These are phyloP conservation scores for Lantana camara DNA, from an alignment of 257 asterid genomes.

Conservation along the genomic window DNA sequence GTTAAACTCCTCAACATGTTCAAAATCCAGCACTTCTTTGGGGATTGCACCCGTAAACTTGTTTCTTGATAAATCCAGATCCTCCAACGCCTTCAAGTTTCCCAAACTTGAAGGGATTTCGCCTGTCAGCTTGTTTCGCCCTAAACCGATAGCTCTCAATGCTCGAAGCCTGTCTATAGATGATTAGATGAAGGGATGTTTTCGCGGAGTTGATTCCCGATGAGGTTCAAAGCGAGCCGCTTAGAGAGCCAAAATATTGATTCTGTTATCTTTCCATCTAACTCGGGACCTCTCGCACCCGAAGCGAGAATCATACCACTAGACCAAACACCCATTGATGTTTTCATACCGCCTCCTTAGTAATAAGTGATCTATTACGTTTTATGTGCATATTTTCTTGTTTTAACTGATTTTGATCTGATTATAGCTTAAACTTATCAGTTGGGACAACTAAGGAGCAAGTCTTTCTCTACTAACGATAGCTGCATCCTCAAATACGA, in stretches of 20 bases:
- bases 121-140: no score
- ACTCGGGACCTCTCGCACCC: constrained; percentile 43
- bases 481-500: no score
- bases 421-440: no score
- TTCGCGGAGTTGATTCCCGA: constrained; percentile 43
- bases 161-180: no score
- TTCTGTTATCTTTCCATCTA: constrained; percentile 56
- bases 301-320: constrained; percentile 21
- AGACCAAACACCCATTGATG: constrained; percentile 42
- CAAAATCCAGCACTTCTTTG: constrained; percentile 47
- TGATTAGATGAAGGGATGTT: constrained; percentile 59
- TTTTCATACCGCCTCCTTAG: no score
- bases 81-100: constrained; percentile 38
- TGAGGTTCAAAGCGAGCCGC: no score
- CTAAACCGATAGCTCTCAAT: no score
- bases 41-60: constrained; percentile 58
- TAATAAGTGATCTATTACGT: no score
- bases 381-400: no score
- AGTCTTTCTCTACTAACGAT: no score
- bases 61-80: constrained; percentile 59
- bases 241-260: constrained; percentile 46
- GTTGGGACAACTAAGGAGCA: no score
- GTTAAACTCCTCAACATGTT: constrained; percentile 39
- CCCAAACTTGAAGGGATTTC: constrained; percentile 58
- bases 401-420: no score